Conservation (phyloP, 2,329 filamentous ascomycete species). For the Aurifilum marmelostoma region DNA sequence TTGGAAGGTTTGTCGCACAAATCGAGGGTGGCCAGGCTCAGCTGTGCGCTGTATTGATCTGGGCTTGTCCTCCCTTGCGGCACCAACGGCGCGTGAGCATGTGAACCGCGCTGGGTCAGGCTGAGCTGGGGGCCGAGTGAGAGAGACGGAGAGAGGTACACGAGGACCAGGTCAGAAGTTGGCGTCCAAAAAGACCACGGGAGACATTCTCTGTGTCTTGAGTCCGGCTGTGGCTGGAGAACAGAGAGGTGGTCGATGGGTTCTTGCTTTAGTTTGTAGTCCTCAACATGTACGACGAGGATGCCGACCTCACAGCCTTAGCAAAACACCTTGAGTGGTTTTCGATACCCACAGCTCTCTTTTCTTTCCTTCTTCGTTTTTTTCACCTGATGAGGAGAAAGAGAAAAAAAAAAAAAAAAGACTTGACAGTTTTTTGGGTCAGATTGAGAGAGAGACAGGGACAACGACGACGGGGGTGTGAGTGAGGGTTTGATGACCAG, state of each 20-base stretch:
- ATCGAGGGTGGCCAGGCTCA: constrained; percentile 26
- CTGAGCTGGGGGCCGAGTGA: constrained; percentile 2
- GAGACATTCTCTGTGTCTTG: constrained; percentile 15
- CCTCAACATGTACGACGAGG: not conserved
- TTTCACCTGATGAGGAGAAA: not conserved
- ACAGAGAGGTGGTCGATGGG: not conserved
- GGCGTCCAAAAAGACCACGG: not conserved
- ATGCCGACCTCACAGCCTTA: not conserved
- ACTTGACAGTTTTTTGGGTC: not conserved
- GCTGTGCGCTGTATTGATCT: constrained; percentile 16
- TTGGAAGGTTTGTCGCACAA: constrained; percentile 22
- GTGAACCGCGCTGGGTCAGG: constrained; percentile 12
- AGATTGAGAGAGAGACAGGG: not conserved
- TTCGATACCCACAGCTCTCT: constrained; percentile 1
- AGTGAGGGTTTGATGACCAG: constrained; percentile 27
- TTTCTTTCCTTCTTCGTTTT: not conserved
- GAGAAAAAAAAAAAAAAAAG: not conserved
- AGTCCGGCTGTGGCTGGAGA: not conserved
- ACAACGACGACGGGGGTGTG: not conserved
- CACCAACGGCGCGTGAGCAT: constrained; percentile 20
- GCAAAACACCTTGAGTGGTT: not conserved
- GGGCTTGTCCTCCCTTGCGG: constrained; percentile 27
- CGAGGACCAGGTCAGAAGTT: not conserved
- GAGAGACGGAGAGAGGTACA: not conserved
- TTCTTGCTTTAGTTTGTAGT: not conserved